Evolutionary conservation across 2,329 filamentous ascomycete species (phyloP), one percentile per base, ranked within the genome.

Genomic region (Aspergillus sergii): DNA sequence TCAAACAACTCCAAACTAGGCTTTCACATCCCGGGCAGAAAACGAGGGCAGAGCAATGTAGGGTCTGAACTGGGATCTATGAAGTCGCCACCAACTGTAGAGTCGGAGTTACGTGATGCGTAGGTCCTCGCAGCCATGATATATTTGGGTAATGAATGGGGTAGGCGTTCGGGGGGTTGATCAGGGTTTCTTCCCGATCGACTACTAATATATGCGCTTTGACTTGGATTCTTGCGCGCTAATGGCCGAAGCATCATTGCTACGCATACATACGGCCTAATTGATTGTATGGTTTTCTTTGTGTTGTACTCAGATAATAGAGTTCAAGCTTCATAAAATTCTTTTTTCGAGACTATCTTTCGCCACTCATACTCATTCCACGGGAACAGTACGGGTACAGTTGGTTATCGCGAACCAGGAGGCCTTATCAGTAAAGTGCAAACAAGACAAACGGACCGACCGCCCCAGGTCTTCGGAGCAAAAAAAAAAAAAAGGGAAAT

Each of bases 31-130:
- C 86, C 88, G 3, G 89, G 91, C 19, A 84, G 92, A 71, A 94
- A 92, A 82, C 82, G 90, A 70, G 90, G 85, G 4, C 88, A 89
- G 71, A 89, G 86, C 70, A 89, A 89, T 12, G 88, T 88, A 70
- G 89, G 89, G 34, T 84, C 91, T 64, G 90, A 96, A 78, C 78
- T 96, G 60, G 86, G 88, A 51, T 84, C 82, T 48, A 90, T 94
- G 72, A 82, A 86, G 26, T 63, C 72, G 7, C 60, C 69, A 16
- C 59, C 61, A 19, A 50, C 64, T 34, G 54, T 59, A 50, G 62
- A 63, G 9, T 64, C 69, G 23, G 69, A 71, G 43, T 57, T 59
- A 58, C 67, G 61, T 68, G 67, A 73, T 63, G 61, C 46, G 32
- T 64, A 64, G 21, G 26, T 39, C 19, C 16, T 51, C 28, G 16